Evolutionary conservation across 2,329 filamentous ascomycete genomes (phyloP).

Genomic region (Exophiala sp.): DNA sequence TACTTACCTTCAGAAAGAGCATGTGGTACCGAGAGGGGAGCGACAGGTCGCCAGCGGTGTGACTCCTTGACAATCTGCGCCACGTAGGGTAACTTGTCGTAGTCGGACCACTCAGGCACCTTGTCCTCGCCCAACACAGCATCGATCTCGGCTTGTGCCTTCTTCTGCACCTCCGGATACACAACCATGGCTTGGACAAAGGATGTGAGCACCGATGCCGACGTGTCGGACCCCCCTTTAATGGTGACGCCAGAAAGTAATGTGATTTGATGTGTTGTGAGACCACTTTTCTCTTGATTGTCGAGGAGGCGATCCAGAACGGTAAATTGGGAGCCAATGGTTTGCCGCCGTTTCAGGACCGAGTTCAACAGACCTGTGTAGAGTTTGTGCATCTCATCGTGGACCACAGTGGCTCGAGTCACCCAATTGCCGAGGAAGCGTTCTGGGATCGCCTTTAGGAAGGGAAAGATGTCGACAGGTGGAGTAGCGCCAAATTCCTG

Average conservation of each 20-base stretch:
- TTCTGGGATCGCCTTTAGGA: conserved; percentile 44
- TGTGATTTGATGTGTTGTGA: conserved; percentile 42
- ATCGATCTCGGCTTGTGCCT: conserved; percentile 46
- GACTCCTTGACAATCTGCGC: conserved; percentile 34
- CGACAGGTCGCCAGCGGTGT: conserved; percentile 41
- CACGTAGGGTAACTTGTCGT: conserved; percentile 33
- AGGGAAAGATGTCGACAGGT: conserved; percentile 48
- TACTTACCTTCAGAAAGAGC: conserved; percentile 33
- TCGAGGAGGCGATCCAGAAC: conserved; percentile 45
- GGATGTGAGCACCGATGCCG: conserved; percentile 38
- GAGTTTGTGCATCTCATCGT: conserved; percentile 41
- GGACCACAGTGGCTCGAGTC: conserved; percentile 36
- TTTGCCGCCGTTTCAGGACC: conserved; percentile 34
- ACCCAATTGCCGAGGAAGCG: conserved; percentile 40
- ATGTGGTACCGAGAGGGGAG: conserved; percentile 49
- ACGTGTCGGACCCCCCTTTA: conserved; percentile 42
- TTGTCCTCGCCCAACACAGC: conserved; percentile 35
- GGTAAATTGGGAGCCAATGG: conserved; percentile 27
- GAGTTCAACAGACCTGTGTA: conserved; percentile 37
- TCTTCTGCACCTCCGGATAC: conserved; percentile 44
- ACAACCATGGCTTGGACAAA: conserved; percentile 46
- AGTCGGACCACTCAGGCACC: conserved; percentile 34
- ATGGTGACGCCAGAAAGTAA: conserved; percentile 31
- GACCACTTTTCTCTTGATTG: conserved; percentile 31
- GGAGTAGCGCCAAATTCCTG: conserved; percentile 50